Base-by-base conservation (phyloP, 306 rosid genomes). In the Trifolium dubium region DNA sequence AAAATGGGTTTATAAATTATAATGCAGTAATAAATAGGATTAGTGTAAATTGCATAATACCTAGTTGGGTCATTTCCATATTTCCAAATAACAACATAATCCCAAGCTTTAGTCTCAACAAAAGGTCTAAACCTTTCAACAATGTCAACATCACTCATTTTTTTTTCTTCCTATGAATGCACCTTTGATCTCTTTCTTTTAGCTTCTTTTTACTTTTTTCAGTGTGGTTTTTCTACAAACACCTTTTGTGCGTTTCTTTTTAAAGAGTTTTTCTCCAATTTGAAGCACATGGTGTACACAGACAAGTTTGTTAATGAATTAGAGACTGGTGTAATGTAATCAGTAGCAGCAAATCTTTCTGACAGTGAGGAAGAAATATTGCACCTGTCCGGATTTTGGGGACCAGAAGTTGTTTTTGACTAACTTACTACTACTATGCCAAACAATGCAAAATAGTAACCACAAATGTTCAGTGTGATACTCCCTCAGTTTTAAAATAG, bases 71-170 rank as follows among this genome's bases (percentile, higher is more conserved):
- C 96, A 79, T 87, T 85, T 14, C 93, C 91, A 37, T 82, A 82
- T 83, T 82, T 93, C 98, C 96, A 90, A 71, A 87, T 79, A 75
- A 88, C 93, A 23, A 77, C 70, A 8, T 83, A 92, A 73, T 92
- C 92, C 96, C 96, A 92, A 67, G 69, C 65, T 12, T 73, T 86
- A 28, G 86, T 77, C 79, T 71, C 64, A 41, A 85, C 84, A 47
- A 92, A 74, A 37, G 92, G 84, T 55, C 96, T 80, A 72, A 92
- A 80, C 78, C 81, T 83, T 63, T 92, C 91, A 59, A 83, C 69
- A 46, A 75, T 50, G 6, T 53, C 62, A 70, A 77, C 71, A 72
- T 62, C 74, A 61, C 44, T 67, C 88, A 84, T 81, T 64, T 39
- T 81, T 64, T 39, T 81, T 28, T 54, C 63, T 66, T 71, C 63